Base-by-base conservation (phyloP, 495 filamentous ascomycete genomes). In the Choiromyces venosus region DNA sequence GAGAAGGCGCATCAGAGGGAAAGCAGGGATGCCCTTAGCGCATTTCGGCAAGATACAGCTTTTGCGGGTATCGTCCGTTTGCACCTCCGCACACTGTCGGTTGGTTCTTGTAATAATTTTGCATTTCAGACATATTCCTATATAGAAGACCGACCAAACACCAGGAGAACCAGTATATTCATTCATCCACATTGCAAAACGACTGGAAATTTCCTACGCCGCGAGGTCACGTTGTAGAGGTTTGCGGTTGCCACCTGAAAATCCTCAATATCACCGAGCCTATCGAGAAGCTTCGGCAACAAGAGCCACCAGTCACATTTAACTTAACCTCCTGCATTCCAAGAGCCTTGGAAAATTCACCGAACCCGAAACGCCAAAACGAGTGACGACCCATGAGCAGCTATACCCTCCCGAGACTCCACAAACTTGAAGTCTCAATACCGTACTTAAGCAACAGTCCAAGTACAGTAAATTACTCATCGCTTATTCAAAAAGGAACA, bases 231-330 rank as follows among this genome's bases (percentile, higher is more conserved):
- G 79, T n/a, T 81, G 80, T 71, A 81, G 76, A 64, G 71, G 74
- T 67, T 74, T 40, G n/a, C 18, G 68, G 44, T 61, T 80, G 16
- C 78, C 79, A 33, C 75, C 69, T 37, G 70, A 80, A 36, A 74
- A n/a, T 81, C 66, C 68, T 67, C 35, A 72, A 72, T 37, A 70
- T 80, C 10, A 81, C 79, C 29, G 79, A 80, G 37, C 73, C 79
- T 38, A 74, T 78, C 65, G 79, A 81, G 71, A 78, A 74, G 35
- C 25, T 80, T 56, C 79, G 79, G 21, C 78, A 80, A 71, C 76
- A 81, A 37, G 79, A 81, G 66, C 76, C 78, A 8, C 85, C 97
- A 25, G 90, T 90, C 12, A n/a, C n/a, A n/a, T n/a, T n/a, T n/a
- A n/a, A n/a, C n/a, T n/a, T n/a, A n/a, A n/a, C n/a, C n/a, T n/a